Base-by-base conservation (phyloP, 73 alveolate genomes). In the Paramecium tetraurelia region DNA sequence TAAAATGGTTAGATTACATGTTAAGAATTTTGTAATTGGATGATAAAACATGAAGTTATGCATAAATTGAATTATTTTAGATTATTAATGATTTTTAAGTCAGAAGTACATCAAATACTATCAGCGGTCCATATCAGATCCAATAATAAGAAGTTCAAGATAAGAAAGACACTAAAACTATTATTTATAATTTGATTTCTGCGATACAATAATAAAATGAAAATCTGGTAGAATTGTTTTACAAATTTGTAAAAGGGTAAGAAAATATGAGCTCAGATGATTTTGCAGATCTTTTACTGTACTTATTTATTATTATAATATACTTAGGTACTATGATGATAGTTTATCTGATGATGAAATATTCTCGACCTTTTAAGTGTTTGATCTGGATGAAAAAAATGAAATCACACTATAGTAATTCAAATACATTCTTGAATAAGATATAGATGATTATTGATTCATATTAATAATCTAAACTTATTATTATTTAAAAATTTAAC, bases 21-120 rank as follows among this genome's bases (percentile, higher is more conserved):
- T 10, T 12, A 80, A 18, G 90, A 80, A 80, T 80, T 80, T 7
- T 40, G 27, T 31, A 46, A 80, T 24, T 80, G 90, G 90, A 31
- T 80, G 57, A 80, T 80, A 8, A 46, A 41, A 11, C 48, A 80
- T 44, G 46, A 48, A 9, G 90, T 80, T 40, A 63, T 31, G 27
- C 46, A 63, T 31, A 33, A 31, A 27, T 31, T 63, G 9, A 63
- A 31, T 53, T n/a, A 53, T 53, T n/a, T 33, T 63, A 63, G 84
- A 63, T 63, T 63, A 63, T 63, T 27, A 1, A 27, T 63, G 84
- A 63, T 63, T 63, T 41, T 9, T 11, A 31, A 63, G 41, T 63
- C 29, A 27, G 84, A 63, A 63, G 46, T 8, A 24, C 84, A 31
- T 14, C 84, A 63, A 27, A 27, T 31, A 63, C 84, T 11, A 63